A percentile compares a stretch with the other conserved stretches of the same genome.
Evolutionary conservation across 441 rosid genomes (phyloP).

Genomic region (Populus hybrid): DNA sequence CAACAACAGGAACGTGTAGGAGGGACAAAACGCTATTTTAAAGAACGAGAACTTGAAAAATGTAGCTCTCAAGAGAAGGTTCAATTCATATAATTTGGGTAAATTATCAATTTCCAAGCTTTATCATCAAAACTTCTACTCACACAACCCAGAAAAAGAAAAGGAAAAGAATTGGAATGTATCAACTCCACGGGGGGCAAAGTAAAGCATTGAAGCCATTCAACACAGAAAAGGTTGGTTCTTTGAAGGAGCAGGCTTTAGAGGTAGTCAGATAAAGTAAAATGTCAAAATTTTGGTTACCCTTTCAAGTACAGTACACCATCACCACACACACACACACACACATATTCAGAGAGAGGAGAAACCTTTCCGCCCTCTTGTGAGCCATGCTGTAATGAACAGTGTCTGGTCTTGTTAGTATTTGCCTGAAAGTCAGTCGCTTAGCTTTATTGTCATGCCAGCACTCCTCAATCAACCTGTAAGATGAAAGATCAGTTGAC

Average conservation of each 20-base stretch:
- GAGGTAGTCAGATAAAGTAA: neutral
- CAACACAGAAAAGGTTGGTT: too few relatives aligned
- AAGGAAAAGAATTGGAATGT: neutral
- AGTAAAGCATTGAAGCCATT: too few relatives aligned
- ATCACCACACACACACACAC: neutral
- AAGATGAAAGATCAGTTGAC: neutral
- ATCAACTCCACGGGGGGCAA: neutral
- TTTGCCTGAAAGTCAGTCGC: conserved; percentile 78
- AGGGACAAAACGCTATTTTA: neutral
- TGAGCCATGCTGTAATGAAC: conserved; percentile 48
- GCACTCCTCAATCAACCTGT: conserved; percentile 88
- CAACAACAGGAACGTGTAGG: neutral
- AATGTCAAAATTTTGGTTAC: neutral
- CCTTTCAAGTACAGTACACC: neutral
- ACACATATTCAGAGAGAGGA: neutral
- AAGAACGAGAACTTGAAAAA: neutral
- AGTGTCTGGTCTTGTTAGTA: conserved; percentile 56
- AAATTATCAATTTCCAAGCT: neutral
- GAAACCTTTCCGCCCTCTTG: conserved; percentile 76
- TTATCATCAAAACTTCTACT: neutral
- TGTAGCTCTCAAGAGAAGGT: neutral
- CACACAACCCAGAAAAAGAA: neutral
- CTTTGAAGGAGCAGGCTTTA: too few relatives aligned
- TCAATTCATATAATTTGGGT: neutral
- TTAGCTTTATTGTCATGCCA: conserved; percentile 79